A percentile compares a stretch with the other conserved stretches of the same genome.
Conservation (phyloP, 805 yeast species). For the Cyberlindnera petersonii region DNA sequence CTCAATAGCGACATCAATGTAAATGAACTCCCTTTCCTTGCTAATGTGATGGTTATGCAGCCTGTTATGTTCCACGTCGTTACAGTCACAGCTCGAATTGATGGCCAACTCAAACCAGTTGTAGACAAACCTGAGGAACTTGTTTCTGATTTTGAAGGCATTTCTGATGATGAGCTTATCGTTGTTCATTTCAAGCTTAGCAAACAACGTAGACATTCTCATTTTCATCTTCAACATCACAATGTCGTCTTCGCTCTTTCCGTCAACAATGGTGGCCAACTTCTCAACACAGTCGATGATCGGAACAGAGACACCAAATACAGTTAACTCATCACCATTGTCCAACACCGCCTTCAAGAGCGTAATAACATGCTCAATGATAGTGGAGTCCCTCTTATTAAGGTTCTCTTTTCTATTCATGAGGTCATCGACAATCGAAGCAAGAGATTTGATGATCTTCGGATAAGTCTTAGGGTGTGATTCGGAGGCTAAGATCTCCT, state of each 20-base stretch:
- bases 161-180: constrained; percentile 37
- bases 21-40: constrained; percentile 44
- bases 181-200: constrained; percentile 34
- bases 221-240: constrained; percentile 35
- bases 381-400: constrained; percentile 29
- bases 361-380: constrained; percentile 48
- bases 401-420: constrained; percentile 20
- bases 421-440: constrained; percentile 33
- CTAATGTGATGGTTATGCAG: constrained; percentile 3
- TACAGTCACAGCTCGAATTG: constrained; percentile 32
- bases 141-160: constrained; percentile 45
- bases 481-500: constrained; percentile 66
- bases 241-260: constrained; percentile 8
- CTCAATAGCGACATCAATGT: constrained; percentile 61
- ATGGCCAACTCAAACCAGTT: constrained; percentile 56
- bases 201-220: constrained; percentile 38
- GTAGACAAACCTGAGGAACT: constrained; percentile 41
- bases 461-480: constrained; percentile 55
- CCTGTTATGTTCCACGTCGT: constrained; percentile 5
- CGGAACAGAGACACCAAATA: constrained; percentile 33
- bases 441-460: constrained; percentile 43
- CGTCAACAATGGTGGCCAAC: constrained; percentile 20
- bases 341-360: constrained; percentile 41
- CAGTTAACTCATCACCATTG: constrained; percentile 29
- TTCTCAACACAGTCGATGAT: constrained; percentile 26